These are phyloP conservation scores for Neonectria faginata DNA, from an alignment of 2,329 filamentous ascomycete genomes.

Conservation along the genomic window DNA sequence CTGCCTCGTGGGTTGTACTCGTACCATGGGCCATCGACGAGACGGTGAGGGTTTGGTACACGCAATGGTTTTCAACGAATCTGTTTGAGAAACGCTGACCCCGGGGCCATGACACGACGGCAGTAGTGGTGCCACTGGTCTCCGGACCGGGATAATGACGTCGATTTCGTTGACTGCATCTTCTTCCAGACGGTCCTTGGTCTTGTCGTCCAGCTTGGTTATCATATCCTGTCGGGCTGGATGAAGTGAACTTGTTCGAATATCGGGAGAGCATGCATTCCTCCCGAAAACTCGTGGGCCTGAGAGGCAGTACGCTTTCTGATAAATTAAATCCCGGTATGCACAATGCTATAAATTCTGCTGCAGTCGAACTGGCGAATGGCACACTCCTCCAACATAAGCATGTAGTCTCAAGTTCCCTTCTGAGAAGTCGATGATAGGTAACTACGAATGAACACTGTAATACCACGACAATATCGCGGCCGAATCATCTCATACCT, in stretches of 20 bases:
- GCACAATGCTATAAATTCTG: background rate
- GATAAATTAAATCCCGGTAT: background rate
- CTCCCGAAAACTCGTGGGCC: background rate
- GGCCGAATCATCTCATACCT: background rate
- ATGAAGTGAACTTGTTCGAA: background rate
- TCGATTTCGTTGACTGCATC: background rate
- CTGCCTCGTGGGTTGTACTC: background rate
- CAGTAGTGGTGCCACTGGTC: background rate
- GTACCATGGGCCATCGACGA: background rate
- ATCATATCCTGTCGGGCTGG: background rate
- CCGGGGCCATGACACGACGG: background rate
- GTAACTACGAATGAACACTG: background rate
- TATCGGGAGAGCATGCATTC: background rate
- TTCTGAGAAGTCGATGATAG: background rate
- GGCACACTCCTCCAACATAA: background rate
- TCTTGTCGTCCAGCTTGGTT: background rate
- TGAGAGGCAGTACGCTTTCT: background rate
- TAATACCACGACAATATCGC: background rate
- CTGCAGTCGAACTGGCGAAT: background rate
- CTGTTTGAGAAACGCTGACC: background rate
- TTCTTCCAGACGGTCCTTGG: background rate
- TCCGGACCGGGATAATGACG: background rate
- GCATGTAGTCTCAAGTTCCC: background rate
- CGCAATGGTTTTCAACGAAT: too few species aligned
- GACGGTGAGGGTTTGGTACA: background rate